Percentiles rank a stretch among this genome's conserved stretches.
These are phyloP conservation scores for Arxiozyma heterogenica DNA, from an alignment of 1,139 yeast species.

Conservation along the genomic window DNA sequence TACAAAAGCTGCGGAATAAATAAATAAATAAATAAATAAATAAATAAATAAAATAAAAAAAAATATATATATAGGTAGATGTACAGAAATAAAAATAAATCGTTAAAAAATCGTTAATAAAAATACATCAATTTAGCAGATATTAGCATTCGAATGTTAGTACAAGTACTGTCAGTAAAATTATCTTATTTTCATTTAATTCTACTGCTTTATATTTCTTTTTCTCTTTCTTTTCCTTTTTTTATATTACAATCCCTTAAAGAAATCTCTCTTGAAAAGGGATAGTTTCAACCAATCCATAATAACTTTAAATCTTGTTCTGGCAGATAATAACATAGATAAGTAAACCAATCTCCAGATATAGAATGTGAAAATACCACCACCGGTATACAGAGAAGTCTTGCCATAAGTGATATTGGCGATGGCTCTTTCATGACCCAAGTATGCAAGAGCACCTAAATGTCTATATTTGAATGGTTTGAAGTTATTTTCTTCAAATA, in stretches of 20 bases:
- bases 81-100: not conserved
- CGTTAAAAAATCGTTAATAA: not conserved
- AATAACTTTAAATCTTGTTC: slow-evolving; percentile 77
- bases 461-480: slow-evolving; percentile 58
- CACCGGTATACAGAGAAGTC: slow-evolving; percentile 76
- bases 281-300: slow-evolving; percentile 85
- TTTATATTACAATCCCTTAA: slow-evolving; percentile 32
- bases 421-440: slow-evolving; percentile 89
- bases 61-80: slow-evolving; percentile 3
- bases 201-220: not conserved
- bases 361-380: slow-evolving; percentile 82
- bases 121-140: not conserved
- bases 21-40: no score
- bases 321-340: slow-evolving; percentile 82
- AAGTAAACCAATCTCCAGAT: slow-evolving; percentile 92
- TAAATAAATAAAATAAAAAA: no score
- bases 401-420: slow-evolving; percentile 90
- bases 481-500: slow-evolving; percentile 40
- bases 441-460: slow-evolving; percentile 71
- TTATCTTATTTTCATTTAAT: not conserved
- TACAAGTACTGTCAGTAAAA: not conserved
- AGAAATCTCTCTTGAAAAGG: slow-evolving; percentile 79
- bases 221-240: not conserved
- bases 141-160: slow-evolving; percentile 3
- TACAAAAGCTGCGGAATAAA: not conserved